A percentile compares a stretch with the other conserved stretches of the same genome.
phyloP scores from a whole-genome alignment of 768 basidiomycete species.

The Russula ochroleuca region DNA sequence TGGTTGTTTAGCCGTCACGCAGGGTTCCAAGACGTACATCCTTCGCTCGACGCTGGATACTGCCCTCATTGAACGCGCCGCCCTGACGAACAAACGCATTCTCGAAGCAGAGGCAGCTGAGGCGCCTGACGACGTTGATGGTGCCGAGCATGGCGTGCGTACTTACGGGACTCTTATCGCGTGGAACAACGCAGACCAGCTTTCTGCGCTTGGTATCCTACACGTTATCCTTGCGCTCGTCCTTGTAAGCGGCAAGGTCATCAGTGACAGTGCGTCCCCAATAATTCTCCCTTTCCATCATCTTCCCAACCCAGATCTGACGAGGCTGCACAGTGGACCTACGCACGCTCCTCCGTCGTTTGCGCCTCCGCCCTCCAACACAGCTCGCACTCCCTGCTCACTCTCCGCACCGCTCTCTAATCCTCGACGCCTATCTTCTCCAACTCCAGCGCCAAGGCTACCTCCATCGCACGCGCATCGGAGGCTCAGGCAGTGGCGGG shows the following conservation, averaged over 20 bases:
- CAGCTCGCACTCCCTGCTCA: constrained; percentile 50
- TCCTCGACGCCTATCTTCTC: constrained; percentile 63
- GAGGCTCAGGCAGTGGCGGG: constrained; percentile 41
- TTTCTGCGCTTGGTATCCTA: constrained; percentile 66
- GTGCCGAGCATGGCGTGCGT: constrained; percentile 42
- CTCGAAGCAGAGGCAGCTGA: constrained; percentile 46
- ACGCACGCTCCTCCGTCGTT: constrained; percentile 59
- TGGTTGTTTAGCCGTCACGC: constrained; percentile 42
- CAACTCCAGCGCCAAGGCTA: constrained; percentile 67
- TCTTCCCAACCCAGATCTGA: neutral
- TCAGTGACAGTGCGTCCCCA: constrained; percentile 63
- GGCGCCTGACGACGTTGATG: constrained; percentile 50
- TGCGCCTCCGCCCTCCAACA: constrained; percentile 53
- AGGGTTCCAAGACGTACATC: constrained; percentile 76
- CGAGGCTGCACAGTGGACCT: constrained; percentile 55
- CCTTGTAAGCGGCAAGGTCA: constrained; percentile 69
- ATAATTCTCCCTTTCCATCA: neutral
- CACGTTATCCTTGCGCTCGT: constrained; percentile 81
- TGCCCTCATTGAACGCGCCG: constrained; percentile 56
- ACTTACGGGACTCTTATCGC: constrained; percentile 67
- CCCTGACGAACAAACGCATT: constrained; percentile 43
- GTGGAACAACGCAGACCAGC: constrained; percentile 64
- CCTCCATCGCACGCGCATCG: constrained; percentile 61
- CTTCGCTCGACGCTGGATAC: constrained; percentile 70
- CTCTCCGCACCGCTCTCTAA: constrained; percentile 47